Evolutionary conservation across 1,284 basidiomycete species (phyloP).

Genomic region (Trametes versicolor): DNA sequence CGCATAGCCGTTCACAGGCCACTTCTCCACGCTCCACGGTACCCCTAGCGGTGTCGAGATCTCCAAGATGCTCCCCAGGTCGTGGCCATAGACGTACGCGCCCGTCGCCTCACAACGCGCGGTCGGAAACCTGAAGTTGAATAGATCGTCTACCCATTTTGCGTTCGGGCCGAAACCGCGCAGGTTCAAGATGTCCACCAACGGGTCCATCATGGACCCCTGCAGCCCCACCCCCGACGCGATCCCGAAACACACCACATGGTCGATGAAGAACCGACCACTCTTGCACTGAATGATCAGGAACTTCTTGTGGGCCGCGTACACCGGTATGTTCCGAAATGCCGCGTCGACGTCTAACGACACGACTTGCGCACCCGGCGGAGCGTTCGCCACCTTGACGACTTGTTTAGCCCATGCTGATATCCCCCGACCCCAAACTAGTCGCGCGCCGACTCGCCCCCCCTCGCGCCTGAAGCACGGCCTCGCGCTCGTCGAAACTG

Average conservation of each 20-base stretch:
- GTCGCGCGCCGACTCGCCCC: too few species aligned
- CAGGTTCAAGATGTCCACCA: slow-evolving; percentile 5
- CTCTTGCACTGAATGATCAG: slow-evolving; percentile 39
- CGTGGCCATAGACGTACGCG: neutral
- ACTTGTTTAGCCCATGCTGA: too few species aligned
- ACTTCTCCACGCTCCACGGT: slow-evolving; percentile 45
- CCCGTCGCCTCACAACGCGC: neutral
- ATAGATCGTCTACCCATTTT: slow-evolving; percentile 19
- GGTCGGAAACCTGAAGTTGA: neutral
- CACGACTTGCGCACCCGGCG: slow-evolving; percentile 44
- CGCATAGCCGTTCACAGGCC: slow-evolving; percentile 35
- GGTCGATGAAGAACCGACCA: slow-evolving; percentile 41
- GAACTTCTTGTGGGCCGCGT: slow-evolving; percentile 41
- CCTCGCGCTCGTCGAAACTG: too few species aligned
- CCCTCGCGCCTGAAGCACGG: too few species aligned
- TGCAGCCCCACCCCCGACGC: neutral
- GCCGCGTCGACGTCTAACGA: slow-evolving; percentile 46
- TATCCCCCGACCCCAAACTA: too few species aligned
- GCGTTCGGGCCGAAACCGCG: neutral
- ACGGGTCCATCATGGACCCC: slow-evolving; percentile 10
- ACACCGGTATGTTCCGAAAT: slow-evolving; percentile 44
- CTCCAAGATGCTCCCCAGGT: neutral
- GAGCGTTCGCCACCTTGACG: slow-evolving; percentile 43
- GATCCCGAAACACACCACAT: slow-evolving; percentile 24
- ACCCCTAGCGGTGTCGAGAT: slow-evolving; percentile 28